Evolutionary conservation across 2,329 filamentous ascomycete genomes (phyloP).

Genomic region (Penicillium verrucosum): DNA sequence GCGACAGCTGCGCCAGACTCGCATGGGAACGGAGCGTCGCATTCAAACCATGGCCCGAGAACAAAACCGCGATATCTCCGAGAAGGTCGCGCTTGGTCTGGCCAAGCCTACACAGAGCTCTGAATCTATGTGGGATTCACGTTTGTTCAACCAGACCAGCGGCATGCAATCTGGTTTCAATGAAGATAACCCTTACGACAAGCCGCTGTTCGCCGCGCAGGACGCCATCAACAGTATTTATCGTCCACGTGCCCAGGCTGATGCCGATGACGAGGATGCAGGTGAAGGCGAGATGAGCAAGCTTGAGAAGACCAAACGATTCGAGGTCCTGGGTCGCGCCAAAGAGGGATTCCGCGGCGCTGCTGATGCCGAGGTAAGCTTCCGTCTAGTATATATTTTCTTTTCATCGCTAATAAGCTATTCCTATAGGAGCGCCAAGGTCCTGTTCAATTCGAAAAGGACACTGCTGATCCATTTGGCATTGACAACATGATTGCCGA

Average conservation of each 20-base stretch:
- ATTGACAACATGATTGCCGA: constrained; percentile 92
- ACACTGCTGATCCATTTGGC: constrained; percentile 81
- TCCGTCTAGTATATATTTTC: not conserved
- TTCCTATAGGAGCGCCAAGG: constrained; percentile 69
- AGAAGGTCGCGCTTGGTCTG: constrained; percentile 90
- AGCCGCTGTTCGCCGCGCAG: constrained; percentile 92
- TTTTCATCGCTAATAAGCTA: constrained; percentile 1
- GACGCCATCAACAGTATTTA: constrained; percentile 95
- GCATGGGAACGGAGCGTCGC: constrained; percentile 90
- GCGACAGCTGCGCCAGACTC: constrained; percentile 83
- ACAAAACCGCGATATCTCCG: constrained; percentile 93
- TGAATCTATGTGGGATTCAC: constrained; percentile 95
- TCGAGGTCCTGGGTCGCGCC: constrained; percentile 81
- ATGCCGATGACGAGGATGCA: constrained; percentile 73
- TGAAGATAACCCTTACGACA: constrained; percentile 96
- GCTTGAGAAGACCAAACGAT: constrained; percentile 80
- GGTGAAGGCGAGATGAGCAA: constrained; percentile 81
- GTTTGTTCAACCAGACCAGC: constrained; percentile 89
- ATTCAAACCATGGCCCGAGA: constrained; percentile 92
- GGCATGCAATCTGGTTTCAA: constrained; percentile 93
- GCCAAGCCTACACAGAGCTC: constrained; percentile 90
- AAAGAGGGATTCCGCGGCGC: constrained; percentile 86
- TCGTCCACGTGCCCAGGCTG: constrained; percentile 67
- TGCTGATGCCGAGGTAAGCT: constrained; percentile 68
- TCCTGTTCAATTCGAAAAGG: constrained; percentile 95